These are phyloP conservation scores for Cytospora chrysosperma DNA, from an alignment of 2,329 filamentous ascomycete species.

Conservation along the genomic window DNA sequence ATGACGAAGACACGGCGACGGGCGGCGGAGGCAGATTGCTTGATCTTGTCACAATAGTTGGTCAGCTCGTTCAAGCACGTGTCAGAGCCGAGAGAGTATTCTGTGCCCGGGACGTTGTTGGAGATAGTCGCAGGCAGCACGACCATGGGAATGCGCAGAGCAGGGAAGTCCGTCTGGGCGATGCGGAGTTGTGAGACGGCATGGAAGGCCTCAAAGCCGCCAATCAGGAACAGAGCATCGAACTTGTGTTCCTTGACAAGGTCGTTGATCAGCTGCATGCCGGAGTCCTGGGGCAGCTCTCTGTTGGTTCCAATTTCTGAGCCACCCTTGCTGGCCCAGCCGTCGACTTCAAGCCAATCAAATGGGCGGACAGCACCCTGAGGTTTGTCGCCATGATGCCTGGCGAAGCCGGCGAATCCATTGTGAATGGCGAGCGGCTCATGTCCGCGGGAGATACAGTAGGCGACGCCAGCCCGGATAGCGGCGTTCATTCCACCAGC, in stretches of 20 bases:
- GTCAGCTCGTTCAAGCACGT: slow-evolving; percentile 96
- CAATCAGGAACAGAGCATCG: slow-evolving; percentile 87
- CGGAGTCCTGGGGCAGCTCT: slow-evolving; percentile 80
- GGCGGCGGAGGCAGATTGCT: slow-evolving; percentile 92
- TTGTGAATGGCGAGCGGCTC: slow-evolving; percentile 92
- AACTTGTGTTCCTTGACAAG: slow-evolving; percentile 86
- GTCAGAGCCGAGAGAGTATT: slow-evolving; percentile 95
- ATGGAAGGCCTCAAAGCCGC: slow-evolving; percentile 96
- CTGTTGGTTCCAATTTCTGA: slow-evolving; percentile 98
- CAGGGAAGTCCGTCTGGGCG: slow-evolving; percentile 73
- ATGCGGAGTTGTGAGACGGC: slow-evolving; percentile 83
- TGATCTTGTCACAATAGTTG: slow-evolving; percentile 94
- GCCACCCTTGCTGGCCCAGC: slow-evolving; percentile 94
- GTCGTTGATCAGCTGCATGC: slow-evolving; percentile 77
- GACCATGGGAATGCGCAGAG: slow-evolving; percentile 88
- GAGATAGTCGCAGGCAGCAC: slow-evolving; percentile 95
- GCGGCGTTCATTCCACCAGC: slow-evolving; percentile 98
- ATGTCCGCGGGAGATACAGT: slow-evolving; percentile 90
- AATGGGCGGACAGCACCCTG: slow-evolving; percentile 81
- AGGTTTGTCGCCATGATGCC: slow-evolving; percentile 84
- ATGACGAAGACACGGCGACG: slow-evolving; percentile 95
- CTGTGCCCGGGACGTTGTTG: slow-evolving; percentile 96
- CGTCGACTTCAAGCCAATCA: slow-evolving; percentile 89
- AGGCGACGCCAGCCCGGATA: slow-evolving; percentile 87
- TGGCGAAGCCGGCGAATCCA: slow-evolving; percentile 88